Base-by-base conservation (phyloP, 257 asterid genomes). In the Asclepias syriaca region DNA sequence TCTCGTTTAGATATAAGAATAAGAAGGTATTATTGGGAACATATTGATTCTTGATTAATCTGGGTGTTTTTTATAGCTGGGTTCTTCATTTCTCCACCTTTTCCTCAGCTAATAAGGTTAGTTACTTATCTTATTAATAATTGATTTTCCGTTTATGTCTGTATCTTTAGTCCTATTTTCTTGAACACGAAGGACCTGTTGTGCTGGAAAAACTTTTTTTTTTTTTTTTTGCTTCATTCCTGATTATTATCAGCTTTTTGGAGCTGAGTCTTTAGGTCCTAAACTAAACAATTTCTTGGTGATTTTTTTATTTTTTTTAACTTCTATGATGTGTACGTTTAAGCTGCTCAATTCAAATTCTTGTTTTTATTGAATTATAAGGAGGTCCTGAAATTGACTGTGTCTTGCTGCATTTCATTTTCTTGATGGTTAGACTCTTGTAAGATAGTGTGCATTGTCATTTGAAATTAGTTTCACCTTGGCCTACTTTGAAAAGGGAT, bases 81-180 rank as follows among this genome's bases (percentile, higher is more conserved):
- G 84, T 56, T 50, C 77, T 69, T 77, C 74, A 37, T 73, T 75
- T 69, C 73, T 81, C 76, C 61, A 56, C 72, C 60, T 59, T 55
- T 55, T 76, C 1, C 48, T 49, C 61, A 76, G 84, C 81, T 51
- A 88, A 84, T 70, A 65, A 88, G 87, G 96, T 81, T 70, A 85
- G 87, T 69, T 48, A 71, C 57, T 71, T 34, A 24, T 77, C 69
- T 69, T 18, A 27, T 63, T 37, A 21, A 37, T 34, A 63, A 60
- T 63, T 22, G 27, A 5, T 32, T 34, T 63, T 63, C 49, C 37
- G 34, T 24, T 29, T 64, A 7, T 66, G 50, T 58, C 56, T 34
- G n/a, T 18, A 40, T 37, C 13, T 66, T 51, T 72, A 15, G 56
- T 57, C 61, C 29, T 66, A 39, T 53, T 70, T 37, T 72, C 48